Evolutionary conservation across 1,284 basidiomycete species (phyloP).

Genomic region (Tylopilus sp.): DNA sequence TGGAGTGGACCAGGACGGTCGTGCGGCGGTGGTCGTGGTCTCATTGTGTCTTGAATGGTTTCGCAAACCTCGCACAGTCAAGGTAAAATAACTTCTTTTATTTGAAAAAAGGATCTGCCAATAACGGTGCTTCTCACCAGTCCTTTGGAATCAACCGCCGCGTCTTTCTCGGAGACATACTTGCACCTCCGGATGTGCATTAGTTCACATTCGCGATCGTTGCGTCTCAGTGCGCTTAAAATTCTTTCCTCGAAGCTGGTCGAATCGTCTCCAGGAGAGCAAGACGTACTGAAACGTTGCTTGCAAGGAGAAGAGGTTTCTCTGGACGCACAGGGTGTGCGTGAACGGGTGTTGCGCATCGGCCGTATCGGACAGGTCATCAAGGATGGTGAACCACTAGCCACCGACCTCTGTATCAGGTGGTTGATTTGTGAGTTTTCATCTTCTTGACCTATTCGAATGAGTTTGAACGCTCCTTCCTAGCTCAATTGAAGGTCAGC

Average conservation of each 20-base stretch:
- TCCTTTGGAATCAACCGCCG: constrained; percentile 33
- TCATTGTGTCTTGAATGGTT: constrained; percentile 63
- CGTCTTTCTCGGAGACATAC: constrained; percentile 60
- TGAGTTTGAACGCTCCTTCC: not conserved
- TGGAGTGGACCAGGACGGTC: constrained; percentile 57
- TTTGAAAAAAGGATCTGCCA: not conserved
- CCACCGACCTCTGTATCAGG: constrained; percentile 64
- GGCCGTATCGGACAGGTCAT: constrained; percentile 67
- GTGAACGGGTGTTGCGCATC: constrained; percentile 85
- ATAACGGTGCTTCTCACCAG: constrained; percentile 13
- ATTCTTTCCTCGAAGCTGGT: constrained; percentile 63
- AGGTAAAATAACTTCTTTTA: constrained; percentile 48
- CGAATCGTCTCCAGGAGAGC: constrained; percentile 52
- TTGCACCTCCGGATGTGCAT: constrained; percentile 56
- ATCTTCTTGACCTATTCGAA: constrained; percentile 4
- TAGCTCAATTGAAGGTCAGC: constrained; percentile 92
- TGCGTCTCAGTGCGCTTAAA: constrained; percentile 67
- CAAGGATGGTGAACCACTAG: constrained; percentile 61
- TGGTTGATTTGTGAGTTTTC: constrained; percentile 72
- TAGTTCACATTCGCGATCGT: constrained; percentile 67
- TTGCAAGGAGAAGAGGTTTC: constrained; percentile 80
- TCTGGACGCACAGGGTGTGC: constrained; percentile 80
- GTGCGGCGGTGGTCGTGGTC: constrained; percentile 69
- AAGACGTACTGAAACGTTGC: constrained; percentile 72
- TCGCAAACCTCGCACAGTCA: constrained; percentile 61